Percentiles rank a stretch among this genome's conserved stretches.
Evolutionary conservation across 1,284 basidiomycete species (phyloP).

Genomic region (Somion occarium): DNA sequence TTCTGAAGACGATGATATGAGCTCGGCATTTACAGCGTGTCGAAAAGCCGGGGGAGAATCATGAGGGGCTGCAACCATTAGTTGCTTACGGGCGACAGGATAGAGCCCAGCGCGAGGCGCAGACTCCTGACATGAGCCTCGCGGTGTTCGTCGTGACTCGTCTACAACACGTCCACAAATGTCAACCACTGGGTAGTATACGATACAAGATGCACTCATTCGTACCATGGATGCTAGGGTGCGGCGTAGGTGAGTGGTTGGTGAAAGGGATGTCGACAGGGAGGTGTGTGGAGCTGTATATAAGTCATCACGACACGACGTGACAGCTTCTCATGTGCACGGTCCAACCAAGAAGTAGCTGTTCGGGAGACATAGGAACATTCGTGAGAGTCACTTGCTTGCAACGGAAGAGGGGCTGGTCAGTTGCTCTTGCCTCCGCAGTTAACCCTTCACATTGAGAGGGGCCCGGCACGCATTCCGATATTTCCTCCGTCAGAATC

Average conservation of each 20-base stretch:
- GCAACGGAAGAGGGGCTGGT: neutral
- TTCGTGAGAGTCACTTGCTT: neutral
- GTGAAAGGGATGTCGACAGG: neutral
- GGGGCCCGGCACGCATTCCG: neutral
- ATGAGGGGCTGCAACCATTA: neutral
- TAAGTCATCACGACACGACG: conserved; percentile 5
- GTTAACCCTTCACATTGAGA: neutral
- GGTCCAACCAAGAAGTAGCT: neutral
- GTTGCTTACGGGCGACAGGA: conserved; percentile 27
- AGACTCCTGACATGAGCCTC: conserved; percentile 16
- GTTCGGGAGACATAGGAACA: neutral
- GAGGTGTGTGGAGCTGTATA: neutral
- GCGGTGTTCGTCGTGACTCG: conserved; percentile 13
- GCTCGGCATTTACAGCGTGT: neutral
- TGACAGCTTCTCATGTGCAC: neutral
- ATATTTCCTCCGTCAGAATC: neutral
- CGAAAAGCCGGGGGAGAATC: neutral
- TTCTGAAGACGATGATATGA: conserved; percentile 20
- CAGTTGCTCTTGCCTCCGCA: neutral
- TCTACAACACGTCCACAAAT: too few relatives aligned
- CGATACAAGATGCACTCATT: too few relatives aligned
- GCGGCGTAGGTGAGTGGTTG: too few relatives aligned
- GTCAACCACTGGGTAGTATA: neutral
- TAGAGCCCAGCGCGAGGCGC: conserved; percentile 26
- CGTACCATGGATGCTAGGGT: too few relatives aligned